Evolutionary conservation across 2,329 filamentous ascomycete species (phyloP).

Genomic region (Chrysoporthe austroafricana): DNA sequence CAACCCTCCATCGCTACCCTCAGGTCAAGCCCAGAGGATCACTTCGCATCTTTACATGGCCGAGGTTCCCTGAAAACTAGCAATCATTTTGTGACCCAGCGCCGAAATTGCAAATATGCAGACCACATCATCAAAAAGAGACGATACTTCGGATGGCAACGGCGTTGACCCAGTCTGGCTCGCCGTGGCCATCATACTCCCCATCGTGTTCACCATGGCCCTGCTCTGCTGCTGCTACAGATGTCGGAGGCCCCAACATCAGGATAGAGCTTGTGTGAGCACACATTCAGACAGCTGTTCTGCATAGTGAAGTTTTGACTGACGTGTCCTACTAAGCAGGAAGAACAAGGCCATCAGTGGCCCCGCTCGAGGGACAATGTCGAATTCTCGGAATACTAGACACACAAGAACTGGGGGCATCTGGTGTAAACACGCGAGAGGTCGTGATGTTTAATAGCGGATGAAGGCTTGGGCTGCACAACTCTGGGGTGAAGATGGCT

Average conservation of each 20-base stretch:
- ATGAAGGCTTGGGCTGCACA: too few species aligned
- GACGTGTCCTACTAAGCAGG: neutral
- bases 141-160: conserved; percentile 4
- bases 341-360: neutral
- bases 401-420: neutral
- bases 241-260: neutral
- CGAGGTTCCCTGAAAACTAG: neutral
- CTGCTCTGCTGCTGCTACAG: conserved; percentile 20
- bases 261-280: neutral
- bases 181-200: conserved; percentile 19
- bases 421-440: neutral
- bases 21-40: too few species aligned
- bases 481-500: too few species aligned
- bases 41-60: neutral
- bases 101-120: neutral
- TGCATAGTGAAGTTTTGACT: neutral
- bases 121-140: conserved; percentile 7
- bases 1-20: neutral
- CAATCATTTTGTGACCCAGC: neutral
- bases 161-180: conserved; percentile 23
- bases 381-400: neutral
- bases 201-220: neutral
- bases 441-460: neutral
- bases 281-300: neutral
- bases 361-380: neutral